A percentile compares a stretch with the other conserved stretches of the same genome.
phyloP scores from a whole-genome alignment of 768 basidiomycete genomes.

The Porphyrellus cyaneotinctus region DNA sequence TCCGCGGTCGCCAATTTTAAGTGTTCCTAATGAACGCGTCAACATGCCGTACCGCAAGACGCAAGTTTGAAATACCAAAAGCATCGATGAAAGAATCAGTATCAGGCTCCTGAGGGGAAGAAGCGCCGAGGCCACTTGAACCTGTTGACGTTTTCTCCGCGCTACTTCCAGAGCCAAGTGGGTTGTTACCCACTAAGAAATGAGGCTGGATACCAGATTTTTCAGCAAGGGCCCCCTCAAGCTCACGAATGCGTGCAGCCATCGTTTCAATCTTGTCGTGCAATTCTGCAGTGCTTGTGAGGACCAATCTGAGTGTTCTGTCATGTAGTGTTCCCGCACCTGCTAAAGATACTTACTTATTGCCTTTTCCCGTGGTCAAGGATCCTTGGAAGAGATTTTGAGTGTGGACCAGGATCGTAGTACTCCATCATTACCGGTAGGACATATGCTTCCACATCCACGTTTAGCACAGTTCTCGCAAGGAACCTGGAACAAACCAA shows the following conservation, averaged over 20 bases:
- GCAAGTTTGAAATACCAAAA: conserved; percentile 36
- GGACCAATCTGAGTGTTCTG: conserved; percentile 42
- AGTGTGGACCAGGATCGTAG: conserved; percentile 3
- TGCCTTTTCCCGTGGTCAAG: conserved; percentile 57
- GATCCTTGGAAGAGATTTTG: conserved; percentile 36
- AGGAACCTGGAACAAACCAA: conserved; percentile 47
- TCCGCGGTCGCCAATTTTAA: conserved; percentile 52
- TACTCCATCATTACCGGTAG: conserved; percentile 49
- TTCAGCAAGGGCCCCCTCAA: conserved; percentile 55
- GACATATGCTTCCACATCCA: conserved; percentile 73
- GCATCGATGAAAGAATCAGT: conserved; percentile 47
- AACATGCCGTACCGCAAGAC: not conserved
- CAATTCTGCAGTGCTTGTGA: conserved; percentile 68
- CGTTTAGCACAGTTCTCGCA: conserved; percentile 75
- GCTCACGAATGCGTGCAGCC: conserved; percentile 50
- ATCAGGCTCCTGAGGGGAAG: conserved; percentile 25
- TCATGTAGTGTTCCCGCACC: not conserved
- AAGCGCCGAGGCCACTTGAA: conserved; percentile 5
- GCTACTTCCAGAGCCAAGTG: conserved; percentile 26
- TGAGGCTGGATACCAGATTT: conserved; percentile 50
- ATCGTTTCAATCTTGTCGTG: conserved; percentile 61
- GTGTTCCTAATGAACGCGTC: conserved; percentile 41
- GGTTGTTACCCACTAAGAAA: conserved; percentile 31
- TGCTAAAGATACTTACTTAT: conserved; percentile 35
- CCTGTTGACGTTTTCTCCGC: conserved; percentile 21